Evolutionary conservation across 192 early-diverging fungal species (phyloP), one percentile per base, ranked within the genome.

Genomic region (Neocallimastix lanati): DNA sequence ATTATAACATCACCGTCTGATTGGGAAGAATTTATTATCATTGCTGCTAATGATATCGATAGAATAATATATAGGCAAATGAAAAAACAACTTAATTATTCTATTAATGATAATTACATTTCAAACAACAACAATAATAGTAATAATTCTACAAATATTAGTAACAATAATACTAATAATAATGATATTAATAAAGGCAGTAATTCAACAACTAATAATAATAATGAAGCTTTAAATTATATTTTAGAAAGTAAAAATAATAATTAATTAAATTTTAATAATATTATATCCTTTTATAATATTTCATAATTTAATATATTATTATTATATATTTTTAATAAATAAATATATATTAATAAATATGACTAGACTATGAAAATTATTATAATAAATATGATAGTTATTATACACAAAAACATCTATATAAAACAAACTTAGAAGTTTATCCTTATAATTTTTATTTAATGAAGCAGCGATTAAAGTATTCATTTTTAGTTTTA

Each of bases 111-210:
- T 81, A 29, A 25, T 13, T 25, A 25, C 25, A 37, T 28, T n/a
- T 27, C n/a, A 77, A 38, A 40, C 76, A 36, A 29, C 76, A 21
- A 58, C 28, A 80, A 76, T 12, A 78, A 77, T 28, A 78, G 78
- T 78, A 85, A 86, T 4, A 86, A 87, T 81, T n/a, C n/a, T n/a
- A n/a, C n/a, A n/a, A 9, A 84, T 80, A 11, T 80, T 82, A 29
- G 84, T 83, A 33, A 33, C 30, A 33, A 33, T 11, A 33, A 33
- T 11, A 50, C 16, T 50, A 50, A 50, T 50, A 21, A 50, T 50
- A 50, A 21, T 50, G 2, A 50, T 50, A 50, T 0, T 50, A 50
- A 16, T 21, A 50, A 50, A 2, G 4, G 2, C 13, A 50, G 21
- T 21, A 50, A 50, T 14, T 7, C 33, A 35, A 7, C 33, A 37